Conservation (phyloP, 208 protist species). For the Crithidia thermophila region DNA sequence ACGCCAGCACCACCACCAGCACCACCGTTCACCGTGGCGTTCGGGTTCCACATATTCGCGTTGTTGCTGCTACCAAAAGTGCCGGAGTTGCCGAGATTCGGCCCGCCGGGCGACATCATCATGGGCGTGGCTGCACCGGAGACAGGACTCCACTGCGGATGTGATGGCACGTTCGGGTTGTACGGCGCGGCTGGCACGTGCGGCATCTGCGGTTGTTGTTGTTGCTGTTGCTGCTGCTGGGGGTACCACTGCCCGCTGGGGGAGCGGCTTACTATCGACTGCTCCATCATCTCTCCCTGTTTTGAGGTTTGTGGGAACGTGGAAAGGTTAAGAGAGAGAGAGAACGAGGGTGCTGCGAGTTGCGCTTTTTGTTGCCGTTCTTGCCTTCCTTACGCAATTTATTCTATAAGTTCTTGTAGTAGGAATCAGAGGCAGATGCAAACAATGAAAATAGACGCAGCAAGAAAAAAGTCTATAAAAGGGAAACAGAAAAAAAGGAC, state of each 20-base stretch:
- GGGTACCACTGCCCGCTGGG: constrained; percentile 52
- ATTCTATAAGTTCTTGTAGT: neutral
- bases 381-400: too few relatives aligned
- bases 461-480: neutral
- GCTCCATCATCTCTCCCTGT: constrained; percentile 14
- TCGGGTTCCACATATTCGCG: constrained; percentile 15
- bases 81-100: constrained; percentile 14
- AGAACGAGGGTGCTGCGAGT: neutral
- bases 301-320: neutral
- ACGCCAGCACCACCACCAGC: neutral
- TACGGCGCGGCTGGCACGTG: neutral
- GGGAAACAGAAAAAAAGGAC: neutral
- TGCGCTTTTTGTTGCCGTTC: neutral
- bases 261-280: constrained; percentile 32
- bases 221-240: constrained; percentile 30
- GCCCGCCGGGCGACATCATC: neutral
- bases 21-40: neutral
- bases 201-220: constrained; percentile 14
- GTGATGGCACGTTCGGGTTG: neutral
- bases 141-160: constrained; percentile 18
- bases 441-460: neutral
- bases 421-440: constrained; percentile 7
- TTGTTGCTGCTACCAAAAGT: constrained; percentile 20
- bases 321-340: neutral
- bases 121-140: constrained; percentile 13